Base-by-base conservation (phyloP, 495 filamentous ascomycete species). In the Trichoderma erinaceum region DNA sequence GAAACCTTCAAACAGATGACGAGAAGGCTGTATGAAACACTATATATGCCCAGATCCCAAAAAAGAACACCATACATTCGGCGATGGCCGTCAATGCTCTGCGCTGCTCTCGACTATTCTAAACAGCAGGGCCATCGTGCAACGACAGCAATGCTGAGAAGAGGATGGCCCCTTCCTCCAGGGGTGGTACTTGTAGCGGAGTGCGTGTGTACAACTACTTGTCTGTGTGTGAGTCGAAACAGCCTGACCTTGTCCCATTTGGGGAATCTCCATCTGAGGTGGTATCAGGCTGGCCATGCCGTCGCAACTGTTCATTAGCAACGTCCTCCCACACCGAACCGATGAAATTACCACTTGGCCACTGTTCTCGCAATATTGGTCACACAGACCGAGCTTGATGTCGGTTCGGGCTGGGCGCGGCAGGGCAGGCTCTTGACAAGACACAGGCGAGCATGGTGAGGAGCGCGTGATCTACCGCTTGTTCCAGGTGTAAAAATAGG, bases 71-170 rank as follows among this genome's bases (percentile, higher is more conserved):
- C 56, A 61, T 32, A 61, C n/a, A 3, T 32, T 61, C 56, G 56
- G 56, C 23, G 56, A 61, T 61, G 56, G 27, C 56, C 56, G 56
- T 61, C 25, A 32, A 61, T 61, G 56, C 56, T 16, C 25, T 61
- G 27, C 12, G 27, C 25, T 12, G 23, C 23, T 61, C 56, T 21
- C 56, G 27, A 29, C 8, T 27, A 61, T 61, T 15, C 56, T 21
- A 61, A 32, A 27, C 56, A n/a, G 56, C 56, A 61, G 56, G 56
- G 56, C 23, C 56, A 32, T 27, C 56, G 56, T 61, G 56, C 32
- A 27, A 61, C 56, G 56, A 25, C 27, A 61, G 7, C 56, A 61
- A 13, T 61, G 56, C 56, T 32, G 56, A 61, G 56, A 32, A 27
- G 56, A 27, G 4, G 56, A 29, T 32, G 56, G 12, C 56, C 56